Conservation (phyloP, 2,329 filamentous ascomycete genomes). For the Fusarium illudens region DNA sequence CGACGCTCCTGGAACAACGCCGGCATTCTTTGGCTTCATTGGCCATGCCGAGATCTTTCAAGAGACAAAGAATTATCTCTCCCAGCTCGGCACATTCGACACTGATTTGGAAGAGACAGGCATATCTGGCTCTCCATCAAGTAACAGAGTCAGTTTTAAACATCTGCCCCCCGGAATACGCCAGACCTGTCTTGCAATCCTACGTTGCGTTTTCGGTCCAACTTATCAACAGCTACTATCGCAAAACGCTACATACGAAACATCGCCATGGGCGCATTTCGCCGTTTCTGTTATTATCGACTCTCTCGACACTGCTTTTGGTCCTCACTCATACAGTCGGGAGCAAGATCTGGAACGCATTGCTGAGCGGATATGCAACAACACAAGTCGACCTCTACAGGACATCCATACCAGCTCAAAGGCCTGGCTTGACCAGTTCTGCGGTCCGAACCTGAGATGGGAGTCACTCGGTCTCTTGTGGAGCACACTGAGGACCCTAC, state of each 20-base stretch:
- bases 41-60: neutral
- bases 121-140: neutral
- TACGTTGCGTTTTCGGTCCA: slow-evolving; percentile 1
- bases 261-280: neutral
- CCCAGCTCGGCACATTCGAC: neutral
- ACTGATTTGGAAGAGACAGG: neutral
- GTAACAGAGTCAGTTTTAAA: neutral
- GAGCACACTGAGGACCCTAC: slow-evolving; percentile 7
- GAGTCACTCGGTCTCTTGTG: slow-evolving; percentile 50
- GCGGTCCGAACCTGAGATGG: slow-evolving; percentile 49
- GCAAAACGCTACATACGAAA: neutral
- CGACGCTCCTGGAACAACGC: neutral
- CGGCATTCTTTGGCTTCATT: neutral
- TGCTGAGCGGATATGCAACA: slow-evolving; percentile 43
- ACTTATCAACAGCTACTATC: neutral
- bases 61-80: neutral
- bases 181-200: slow-evolving; percentile 11
- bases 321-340: neutral
- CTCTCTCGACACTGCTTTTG: neutral
- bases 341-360: slow-evolving; percentile 2
- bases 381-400: slow-evolving; percentile 44
- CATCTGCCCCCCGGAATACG: neutral
- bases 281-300: neutral
- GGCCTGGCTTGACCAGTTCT: slow-evolving; percentile 48
- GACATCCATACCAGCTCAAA: slow-evolving; percentile 46